Percentiles rank a stretch among this genome's conserved stretches.
Evolutionary conservation across 1,284 basidiomycete genomes (phyloP).

Genomic region (Ceratorhiza oryzae-sativae): DNA sequence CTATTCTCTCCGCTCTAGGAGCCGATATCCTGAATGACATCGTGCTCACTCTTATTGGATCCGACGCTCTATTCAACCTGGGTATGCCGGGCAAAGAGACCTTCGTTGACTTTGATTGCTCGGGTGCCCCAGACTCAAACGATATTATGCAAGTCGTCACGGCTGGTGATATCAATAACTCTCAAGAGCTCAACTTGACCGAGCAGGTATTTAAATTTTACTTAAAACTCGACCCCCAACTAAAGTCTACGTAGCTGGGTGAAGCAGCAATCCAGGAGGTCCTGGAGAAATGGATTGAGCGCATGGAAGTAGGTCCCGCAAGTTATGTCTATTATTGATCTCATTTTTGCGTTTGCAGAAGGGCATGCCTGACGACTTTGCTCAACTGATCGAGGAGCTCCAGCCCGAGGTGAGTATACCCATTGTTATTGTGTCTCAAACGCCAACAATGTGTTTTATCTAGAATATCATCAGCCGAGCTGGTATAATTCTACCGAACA

Average conservation of each 20-base stretch:
- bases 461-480: background rate
- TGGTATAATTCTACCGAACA: background rate
- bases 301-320: background rate
- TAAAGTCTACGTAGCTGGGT: background rate
- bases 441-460: background rate
- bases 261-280: slow-evolving; percentile 3
- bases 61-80: background rate
- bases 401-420: background rate
- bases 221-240: background rate
- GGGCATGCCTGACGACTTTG: slow-evolving; percentile 11
- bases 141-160: slow-evolving; percentile 1
- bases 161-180: background rate
- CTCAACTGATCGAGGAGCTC: background rate
- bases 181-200: background rate
- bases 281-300: slow-evolving; percentile 7
- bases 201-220: background rate
- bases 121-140: too few relatives aligned
- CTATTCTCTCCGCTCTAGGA: slow-evolving; percentile 10
- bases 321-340: background rate
- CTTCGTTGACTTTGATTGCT: background rate
- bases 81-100: background rate
- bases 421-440: background rate
- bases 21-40: slow-evolving; percentile 32
- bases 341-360: background rate
- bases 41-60: slow-evolving; percentile 7